Conservation (phyloP, 495 filamentous ascomycete species). For the Penicillium samsonianum region DNA sequence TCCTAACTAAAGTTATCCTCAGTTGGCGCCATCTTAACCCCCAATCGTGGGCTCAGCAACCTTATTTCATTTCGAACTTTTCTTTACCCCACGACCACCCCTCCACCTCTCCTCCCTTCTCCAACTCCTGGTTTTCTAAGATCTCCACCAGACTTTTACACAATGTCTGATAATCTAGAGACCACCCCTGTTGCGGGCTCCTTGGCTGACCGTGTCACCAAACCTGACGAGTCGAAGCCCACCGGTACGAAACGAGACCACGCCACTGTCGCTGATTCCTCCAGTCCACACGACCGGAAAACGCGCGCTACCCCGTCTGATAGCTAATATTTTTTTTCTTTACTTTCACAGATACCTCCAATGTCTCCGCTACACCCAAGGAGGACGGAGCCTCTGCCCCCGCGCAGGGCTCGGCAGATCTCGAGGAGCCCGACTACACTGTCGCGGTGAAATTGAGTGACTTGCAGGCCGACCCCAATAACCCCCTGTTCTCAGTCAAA, state of each 20-base stretch:
- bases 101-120: background rate
- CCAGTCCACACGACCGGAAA: background rate
- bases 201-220: slow-evolving; percentile 64
- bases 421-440: slow-evolving; percentile 74
- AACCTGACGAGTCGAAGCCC: slow-evolving; percentile 38
- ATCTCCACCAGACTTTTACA: background rate
- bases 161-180: slow-evolving; percentile 39
- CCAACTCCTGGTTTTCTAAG: slow-evolving; percentile 1
- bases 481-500: slow-evolving; percentile 81
- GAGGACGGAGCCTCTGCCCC: slow-evolving; percentile 53
- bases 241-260: slow-evolving; percentile 30
- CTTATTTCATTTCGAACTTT: background rate
- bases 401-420: slow-evolving; percentile 46
- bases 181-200: slow-evolving; percentile 39
- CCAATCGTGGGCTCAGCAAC: background rate
- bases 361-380: slow-evolving; percentile 9
- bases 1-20: background rate
- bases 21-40: background rate
- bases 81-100: slow-evolving; percentile 3
- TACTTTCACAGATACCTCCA: slow-evolving; percentile 19
- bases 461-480: slow-evolving; percentile 80
- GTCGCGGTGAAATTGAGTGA: slow-evolving; percentile 91
- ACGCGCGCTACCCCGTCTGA: slow-evolving; percentile 9
- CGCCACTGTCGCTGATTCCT: slow-evolving; percentile 14
- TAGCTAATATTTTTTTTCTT: slow-evolving; percentile 11